Percentiles rank a stretch among this genome's conserved stretches.
phyloP scores from a whole-genome alignment of 257 asterid species.

The Solanum chiquidenum region DNA sequence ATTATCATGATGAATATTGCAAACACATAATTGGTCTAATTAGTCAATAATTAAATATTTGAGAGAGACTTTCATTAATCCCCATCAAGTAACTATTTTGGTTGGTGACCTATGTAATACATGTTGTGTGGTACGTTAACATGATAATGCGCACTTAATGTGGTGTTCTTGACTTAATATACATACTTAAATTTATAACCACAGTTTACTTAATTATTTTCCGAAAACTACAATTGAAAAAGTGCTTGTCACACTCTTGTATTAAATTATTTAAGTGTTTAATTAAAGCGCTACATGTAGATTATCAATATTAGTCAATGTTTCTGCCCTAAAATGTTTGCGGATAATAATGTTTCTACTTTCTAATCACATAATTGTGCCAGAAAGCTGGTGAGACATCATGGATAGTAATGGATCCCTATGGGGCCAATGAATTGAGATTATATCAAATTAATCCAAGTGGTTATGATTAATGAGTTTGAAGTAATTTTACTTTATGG shows the following conservation, averaged over 20 bases:
- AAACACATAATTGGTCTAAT: background rate
- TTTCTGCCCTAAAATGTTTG: background rate
- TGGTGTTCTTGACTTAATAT: background rate
- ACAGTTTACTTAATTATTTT: background rate
- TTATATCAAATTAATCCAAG: background rate
- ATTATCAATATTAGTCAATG: background rate
- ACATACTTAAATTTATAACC: background rate
- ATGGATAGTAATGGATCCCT: background rate
- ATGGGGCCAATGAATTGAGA: background rate
- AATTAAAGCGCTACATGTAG: background rate
- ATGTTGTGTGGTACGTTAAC: background rate
- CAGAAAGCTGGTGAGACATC: background rate
- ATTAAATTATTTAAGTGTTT: background rate
- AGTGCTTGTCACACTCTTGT: background rate
- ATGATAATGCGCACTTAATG: background rate
- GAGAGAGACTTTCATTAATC: background rate
- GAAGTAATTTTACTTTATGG: background rate
- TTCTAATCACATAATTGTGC: background rate
- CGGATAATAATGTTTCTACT: background rate
- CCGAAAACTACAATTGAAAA: background rate
- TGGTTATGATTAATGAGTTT: background rate
- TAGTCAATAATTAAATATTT: background rate
- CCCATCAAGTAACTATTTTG: background rate
- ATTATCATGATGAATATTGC: background rate
- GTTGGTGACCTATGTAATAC: background rate